Evolutionary conservation across 2,329 filamentous ascomycete genomes (phyloP).

Genomic region (Dactylellina sp.): DNA sequence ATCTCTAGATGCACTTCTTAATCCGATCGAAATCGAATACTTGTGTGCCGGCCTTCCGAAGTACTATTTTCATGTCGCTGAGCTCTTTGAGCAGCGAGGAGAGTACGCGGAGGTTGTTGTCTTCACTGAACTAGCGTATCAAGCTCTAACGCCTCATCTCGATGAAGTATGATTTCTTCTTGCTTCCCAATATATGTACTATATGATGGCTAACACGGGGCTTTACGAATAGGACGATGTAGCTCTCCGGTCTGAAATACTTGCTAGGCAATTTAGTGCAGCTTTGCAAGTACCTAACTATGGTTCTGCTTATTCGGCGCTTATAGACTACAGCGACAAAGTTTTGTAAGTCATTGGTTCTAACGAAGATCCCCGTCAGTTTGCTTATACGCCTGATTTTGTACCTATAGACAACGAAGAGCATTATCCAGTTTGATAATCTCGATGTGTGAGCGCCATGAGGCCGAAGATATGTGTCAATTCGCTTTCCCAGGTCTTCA

Average conservation of each 20-base stretch:
- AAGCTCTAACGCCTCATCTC: conserved; percentile 27
- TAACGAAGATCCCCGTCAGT: too few relatives aligned
- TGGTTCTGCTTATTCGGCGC: conserved; percentile 81
- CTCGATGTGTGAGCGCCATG: conserved; percentile 75
- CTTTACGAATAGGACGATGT: conserved; percentile 30
- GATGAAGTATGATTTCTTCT: conserved; percentile 31
- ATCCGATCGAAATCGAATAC: conserved; percentile 77
- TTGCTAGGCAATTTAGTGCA: conserved; percentile 85
- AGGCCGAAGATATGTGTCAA: conserved; percentile 75
- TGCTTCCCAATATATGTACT: conserved; percentile 61
- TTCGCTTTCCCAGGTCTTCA: conserved; percentile 83
- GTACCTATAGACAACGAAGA: conserved; percentile 69
- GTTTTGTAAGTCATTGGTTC: conserved; percentile 70
- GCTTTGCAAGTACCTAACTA: conserved; percentile 83
- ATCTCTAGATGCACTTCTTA: conserved; percentile 71
- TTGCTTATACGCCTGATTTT: too few relatives aligned
- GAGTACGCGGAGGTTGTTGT: conserved; percentile 83
- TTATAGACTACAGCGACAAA: conserved; percentile 77
- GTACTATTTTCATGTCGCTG: conserved; percentile 88
- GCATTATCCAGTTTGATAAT: conserved; percentile 77
- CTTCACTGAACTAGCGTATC: conserved; percentile 67
- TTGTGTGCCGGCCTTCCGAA: conserved; percentile 78
- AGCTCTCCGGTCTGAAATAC: conserved; percentile 75
- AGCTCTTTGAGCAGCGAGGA: conserved; percentile 81
- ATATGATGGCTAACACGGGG: conserved; percentile 48